Percentiles rank a stretch among this genome's conserved stretches.
Evolutionary conservation across 495 filamentous ascomycete genomes (phyloP).

Genomic region (Penicillium cinerascens): DNA sequence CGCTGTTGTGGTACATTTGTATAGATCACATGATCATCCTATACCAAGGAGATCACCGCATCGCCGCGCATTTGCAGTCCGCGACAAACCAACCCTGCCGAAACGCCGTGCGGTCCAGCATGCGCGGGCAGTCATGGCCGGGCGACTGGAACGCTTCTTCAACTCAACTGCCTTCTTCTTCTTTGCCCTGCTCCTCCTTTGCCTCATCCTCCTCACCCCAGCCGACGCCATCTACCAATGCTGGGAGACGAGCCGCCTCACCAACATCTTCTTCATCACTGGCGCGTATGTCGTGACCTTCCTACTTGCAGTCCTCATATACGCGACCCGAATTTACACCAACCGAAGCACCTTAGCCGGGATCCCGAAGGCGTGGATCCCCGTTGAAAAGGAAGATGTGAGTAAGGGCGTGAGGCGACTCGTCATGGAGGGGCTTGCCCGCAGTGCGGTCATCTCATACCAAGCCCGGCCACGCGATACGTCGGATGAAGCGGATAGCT

Average conservation of each 20-base stretch:
- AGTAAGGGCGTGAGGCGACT: conserved; percentile 67
- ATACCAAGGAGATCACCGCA: neutral
- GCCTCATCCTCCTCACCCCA: conserved; percentile 75
- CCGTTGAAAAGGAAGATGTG: conserved; percentile 72
- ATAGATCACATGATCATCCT: neutral
- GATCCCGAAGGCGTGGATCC: conserved; percentile 82
- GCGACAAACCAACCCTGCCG: neutral
- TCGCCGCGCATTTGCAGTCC: neutral
- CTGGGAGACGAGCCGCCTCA: conserved; percentile 56
- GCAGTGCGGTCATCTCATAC: conserved; percentile 80
- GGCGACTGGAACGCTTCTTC: conserved; percentile 68
- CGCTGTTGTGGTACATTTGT: neutral
- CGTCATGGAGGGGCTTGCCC: conserved; percentile 64
- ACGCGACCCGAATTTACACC: conserved; percentile 83
- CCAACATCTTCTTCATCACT: conserved; percentile 81
- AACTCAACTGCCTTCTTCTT: conserved; percentile 78
- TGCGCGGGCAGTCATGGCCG: conserved; percentile 39
- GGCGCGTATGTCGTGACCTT: conserved; percentile 75
- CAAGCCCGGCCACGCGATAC: conserved; percentile 64
- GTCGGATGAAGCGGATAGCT: conserved; percentile 26
- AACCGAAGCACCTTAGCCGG: conserved; percentile 70
- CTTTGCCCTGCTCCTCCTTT: conserved; percentile 68
- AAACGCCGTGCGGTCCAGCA: conserved; percentile 15
- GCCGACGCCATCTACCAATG: conserved; percentile 81
- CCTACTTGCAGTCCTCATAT: conserved; percentile 69